phyloP scores from a whole-genome alignment of 768 basidiomycete genomes.

The Pulveroboletus sp. region DNA sequence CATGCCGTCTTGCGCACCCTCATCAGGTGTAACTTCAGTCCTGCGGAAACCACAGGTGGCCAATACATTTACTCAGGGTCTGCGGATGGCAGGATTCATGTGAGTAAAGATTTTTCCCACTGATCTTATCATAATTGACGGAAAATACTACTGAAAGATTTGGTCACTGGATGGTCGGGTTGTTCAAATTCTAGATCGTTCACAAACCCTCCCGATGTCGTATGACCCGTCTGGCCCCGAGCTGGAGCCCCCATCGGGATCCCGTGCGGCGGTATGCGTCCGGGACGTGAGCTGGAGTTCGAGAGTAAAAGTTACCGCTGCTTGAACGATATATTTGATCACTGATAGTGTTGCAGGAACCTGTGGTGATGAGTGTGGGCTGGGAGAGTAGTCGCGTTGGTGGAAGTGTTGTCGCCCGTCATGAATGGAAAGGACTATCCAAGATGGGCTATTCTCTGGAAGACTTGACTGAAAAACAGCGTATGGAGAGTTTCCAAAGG shows the following conservation, averaged over 20 bases:
- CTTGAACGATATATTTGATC: background rate
- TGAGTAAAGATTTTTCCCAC: slow-evolving; percentile 31
- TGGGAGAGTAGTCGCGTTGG: slow-evolving; percentile 63
- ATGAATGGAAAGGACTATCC: slow-evolving; percentile 92
- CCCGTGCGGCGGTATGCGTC: slow-evolving; percentile 51
- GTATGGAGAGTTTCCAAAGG: slow-evolving; percentile 31
- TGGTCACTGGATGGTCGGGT: slow-evolving; percentile 91
- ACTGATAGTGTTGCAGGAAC: slow-evolving; percentile 49
- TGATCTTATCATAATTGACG: slow-evolving; percentile 1
- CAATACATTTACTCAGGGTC: slow-evolving; percentile 96
- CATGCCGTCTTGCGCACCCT: slow-evolving; percentile 87
- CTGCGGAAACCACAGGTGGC: slow-evolving; percentile 83
- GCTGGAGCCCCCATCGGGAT: slow-evolving; percentile 26
- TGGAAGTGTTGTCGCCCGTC: slow-evolving; percentile 80
- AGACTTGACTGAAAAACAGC: slow-evolving; percentile 65
- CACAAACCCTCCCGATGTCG: slow-evolving; percentile 62
- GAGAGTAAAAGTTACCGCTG: slow-evolving; percentile 40
- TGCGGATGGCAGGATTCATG: slow-evolving; percentile 80
- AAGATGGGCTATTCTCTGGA: slow-evolving; percentile 65
- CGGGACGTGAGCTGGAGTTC: slow-evolving; percentile 97
- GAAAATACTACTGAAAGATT: slow-evolving; percentile 47
- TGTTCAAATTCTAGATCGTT: slow-evolving; percentile 80
- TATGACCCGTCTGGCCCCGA: slow-evolving; percentile 70
- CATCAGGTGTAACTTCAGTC: slow-evolving; percentile 96
- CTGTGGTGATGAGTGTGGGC: slow-evolving; percentile 85